Conservation (phyloP, 768 basidiomycete species). For the Rhizopogon vulgaris region DNA sequence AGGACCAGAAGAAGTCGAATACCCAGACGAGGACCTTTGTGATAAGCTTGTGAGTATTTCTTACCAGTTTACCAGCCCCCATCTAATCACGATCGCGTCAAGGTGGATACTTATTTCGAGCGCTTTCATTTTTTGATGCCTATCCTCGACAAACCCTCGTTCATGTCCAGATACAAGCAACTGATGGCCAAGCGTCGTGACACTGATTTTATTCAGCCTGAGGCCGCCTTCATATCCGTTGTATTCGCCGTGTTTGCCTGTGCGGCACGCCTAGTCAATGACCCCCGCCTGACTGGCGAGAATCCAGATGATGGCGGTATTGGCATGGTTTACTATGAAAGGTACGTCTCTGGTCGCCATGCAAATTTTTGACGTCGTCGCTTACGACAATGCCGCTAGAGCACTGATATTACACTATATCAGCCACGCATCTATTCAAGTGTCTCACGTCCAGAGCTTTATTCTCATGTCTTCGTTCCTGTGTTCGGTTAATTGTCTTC, state of each 20-base stretch:
- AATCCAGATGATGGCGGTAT: conserved; percentile 73
- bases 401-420: conserved; percentile 90
- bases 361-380: background rate
- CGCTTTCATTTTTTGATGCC: conserved; percentile 87
- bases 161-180: conserved; percentile 62
- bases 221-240: conserved; percentile 74
- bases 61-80: conserved; percentile 9
- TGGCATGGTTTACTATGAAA: conserved; percentile 87
- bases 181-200: conserved; percentile 70
- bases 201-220: conserved; percentile 42
- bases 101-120: conserved; percentile 86
- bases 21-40: conserved; percentile 76
- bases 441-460: conserved; percentile 86
- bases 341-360: conserved; percentile 38
- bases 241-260: conserved; percentile 91
- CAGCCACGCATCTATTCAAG: conserved; percentile 79
- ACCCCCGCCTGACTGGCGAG: conserved; percentile 57
- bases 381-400: conserved; percentile 31
- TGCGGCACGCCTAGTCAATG: conserved; percentile 72
- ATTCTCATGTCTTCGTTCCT: conserved; percentile 86
- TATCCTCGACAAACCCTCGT: conserved; percentile 79
- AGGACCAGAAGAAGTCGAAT: conserved; percentile 81
- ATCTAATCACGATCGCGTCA: conserved; percentile 17
- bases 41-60: conserved; percentile 68
- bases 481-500: conserved; percentile 89